Conservation (phyloP, 2,329 filamentous ascomycete genomes). For the Clarireedia hainanense region DNA sequence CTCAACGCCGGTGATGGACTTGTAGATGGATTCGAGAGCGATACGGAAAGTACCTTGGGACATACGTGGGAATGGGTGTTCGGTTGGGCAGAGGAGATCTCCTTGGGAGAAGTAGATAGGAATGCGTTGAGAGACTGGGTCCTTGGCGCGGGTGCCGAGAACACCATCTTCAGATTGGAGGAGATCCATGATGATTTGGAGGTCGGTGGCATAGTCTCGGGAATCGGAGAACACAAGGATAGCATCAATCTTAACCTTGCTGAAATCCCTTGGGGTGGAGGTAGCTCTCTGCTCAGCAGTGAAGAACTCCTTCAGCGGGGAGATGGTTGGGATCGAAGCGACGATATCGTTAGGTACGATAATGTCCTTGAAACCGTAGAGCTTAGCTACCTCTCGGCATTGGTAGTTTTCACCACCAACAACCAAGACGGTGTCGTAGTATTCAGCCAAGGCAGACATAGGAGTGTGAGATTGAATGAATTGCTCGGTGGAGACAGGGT, state of each 20-base stretch:
- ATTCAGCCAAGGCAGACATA: conserved; percentile 60
- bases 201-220: conserved; percentile 66
- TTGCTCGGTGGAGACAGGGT: conserved; percentile 60
- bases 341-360: conserved; percentile 68
- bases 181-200: conserved; percentile 70
- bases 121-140: conserved; percentile 58
- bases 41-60: conserved; percentile 71
- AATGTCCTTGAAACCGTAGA: conserved; percentile 67
- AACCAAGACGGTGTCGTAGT: conserved; percentile 67
- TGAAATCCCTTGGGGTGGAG: conserved; percentile 54
- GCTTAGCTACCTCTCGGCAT: conserved; percentile 64
- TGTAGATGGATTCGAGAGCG: conserved; percentile 66
- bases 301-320: conserved; percentile 58
- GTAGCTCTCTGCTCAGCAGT: conserved; percentile 59
- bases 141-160: conserved; percentile 55
- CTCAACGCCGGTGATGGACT: conserved; percentile 58
- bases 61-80: conserved; percentile 60
- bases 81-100: conserved; percentile 56
- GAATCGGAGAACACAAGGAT: conserved; percentile 71
- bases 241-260: conserved; percentile 62
- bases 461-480: conserved; percentile 74
- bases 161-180: conserved; percentile 60
- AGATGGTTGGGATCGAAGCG: conserved; percentile 60
- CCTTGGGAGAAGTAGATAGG: conserved; percentile 68
- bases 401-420: conserved; percentile 69